A percentile compares a stretch with the other conserved stretches of the same genome.
These are phyloP conservation scores for Pilasporangium apinafurcum DNA, from an alignment of 352 stramenopile species.

Conservation along the genomic window DNA sequence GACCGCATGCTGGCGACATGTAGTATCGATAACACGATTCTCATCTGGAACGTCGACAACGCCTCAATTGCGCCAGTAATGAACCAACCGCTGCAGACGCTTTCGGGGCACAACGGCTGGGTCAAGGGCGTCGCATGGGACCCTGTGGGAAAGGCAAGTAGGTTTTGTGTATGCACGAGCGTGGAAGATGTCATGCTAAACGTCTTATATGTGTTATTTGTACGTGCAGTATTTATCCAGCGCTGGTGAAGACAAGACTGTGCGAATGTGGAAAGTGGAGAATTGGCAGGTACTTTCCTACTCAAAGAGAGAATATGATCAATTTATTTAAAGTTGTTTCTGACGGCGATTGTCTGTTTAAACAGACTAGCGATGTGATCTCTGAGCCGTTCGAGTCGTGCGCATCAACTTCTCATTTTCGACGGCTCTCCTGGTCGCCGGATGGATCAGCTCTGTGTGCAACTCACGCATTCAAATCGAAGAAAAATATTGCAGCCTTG, in stretches of 20 bases:
- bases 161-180: no score
- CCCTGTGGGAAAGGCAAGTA: slow-evolving; percentile 66
- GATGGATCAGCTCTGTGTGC: slow-evolving; percentile 75
- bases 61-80: slow-evolving; percentile 52
- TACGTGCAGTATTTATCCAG: slow-evolving; percentile 69
- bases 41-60: slow-evolving; percentile 78
- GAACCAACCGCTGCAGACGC: slow-evolving; percentile 71
- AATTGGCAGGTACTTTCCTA: slow-evolving; percentile 71
- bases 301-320: background rate
- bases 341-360: background rate
- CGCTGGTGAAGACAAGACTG: slow-evolving; percentile 81
- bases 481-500: slow-evolving; percentile 81
- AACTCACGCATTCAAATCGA: slow-evolving; percentile 82
- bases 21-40: slow-evolving; percentile 86
- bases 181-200: background rate
- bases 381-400: slow-evolving; percentile 71
- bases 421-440: slow-evolving; percentile 78
- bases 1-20: slow-evolving; percentile 85
- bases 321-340: background rate
- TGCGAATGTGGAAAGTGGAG: slow-evolving; percentile 79
- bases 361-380: slow-evolving; percentile 42
- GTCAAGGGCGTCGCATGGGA: slow-evolving; percentile 86
- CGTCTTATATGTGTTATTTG: background rate
- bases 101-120: slow-evolving; percentile 78
- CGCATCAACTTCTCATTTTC: slow-evolving; percentile 78